A percentile compares a stretch with the other conserved stretches of the same genome.
These are phyloP conservation scores for Isabelozyma gotoi DNA, from an alignment of 805 yeast genomes.

Conservation along the genomic window DNA sequence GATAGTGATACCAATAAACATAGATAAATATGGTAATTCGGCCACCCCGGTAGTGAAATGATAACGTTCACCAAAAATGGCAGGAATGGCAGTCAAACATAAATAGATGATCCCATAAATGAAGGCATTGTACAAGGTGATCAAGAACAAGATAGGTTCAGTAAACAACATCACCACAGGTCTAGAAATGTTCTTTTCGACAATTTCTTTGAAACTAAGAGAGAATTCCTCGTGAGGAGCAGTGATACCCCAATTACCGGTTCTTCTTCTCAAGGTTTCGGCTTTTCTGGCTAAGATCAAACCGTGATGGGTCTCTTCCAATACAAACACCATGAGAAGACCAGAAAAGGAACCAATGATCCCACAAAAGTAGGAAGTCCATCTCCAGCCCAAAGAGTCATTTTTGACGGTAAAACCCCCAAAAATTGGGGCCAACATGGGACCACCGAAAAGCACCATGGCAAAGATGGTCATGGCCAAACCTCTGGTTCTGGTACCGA, in stretches of 20 bases:
- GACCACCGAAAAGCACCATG: slow-evolving; percentile 74
- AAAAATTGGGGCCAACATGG: slow-evolving; percentile 76
- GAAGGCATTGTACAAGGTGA: slow-evolving; percentile 48
- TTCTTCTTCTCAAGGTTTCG: slow-evolving; percentile 36
- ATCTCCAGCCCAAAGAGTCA: slow-evolving; percentile 51
- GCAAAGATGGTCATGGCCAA: slow-evolving; percentile 71
- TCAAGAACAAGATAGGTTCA: slow-evolving; percentile 42
- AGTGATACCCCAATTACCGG: slow-evolving; percentile 39
- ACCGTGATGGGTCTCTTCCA: slow-evolving; percentile 43
- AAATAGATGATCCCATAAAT: slow-evolving; percentile 49
- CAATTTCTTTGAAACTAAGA: slow-evolving; percentile 30
- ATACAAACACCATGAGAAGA: slow-evolving; percentile 24
- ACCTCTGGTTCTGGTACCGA: slow-evolving; percentile 66
- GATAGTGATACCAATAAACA: slow-evolving; percentile 64
- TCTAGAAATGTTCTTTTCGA: slow-evolving; percentile 33
- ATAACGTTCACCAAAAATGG: slow-evolving; percentile 55
- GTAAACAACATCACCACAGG: slow-evolving; percentile 39
- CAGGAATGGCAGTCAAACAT: slow-evolving; percentile 44
- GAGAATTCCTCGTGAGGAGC: slow-evolving; percentile 39
- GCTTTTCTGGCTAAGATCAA: slow-evolving; percentile 32
- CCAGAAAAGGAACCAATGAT: slow-evolving; percentile 34
- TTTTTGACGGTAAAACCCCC: slow-evolving; percentile 41
- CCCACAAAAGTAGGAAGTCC: slow-evolving; percentile 55
- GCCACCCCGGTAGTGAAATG: slow-evolving; percentile 59
- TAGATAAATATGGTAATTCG: slow-evolving; percentile 76